Percentiles rank a stretch among this genome's conserved stretches.
Conservation (phyloP, 106 monocot species). For the Acorus gramineus region DNA sequence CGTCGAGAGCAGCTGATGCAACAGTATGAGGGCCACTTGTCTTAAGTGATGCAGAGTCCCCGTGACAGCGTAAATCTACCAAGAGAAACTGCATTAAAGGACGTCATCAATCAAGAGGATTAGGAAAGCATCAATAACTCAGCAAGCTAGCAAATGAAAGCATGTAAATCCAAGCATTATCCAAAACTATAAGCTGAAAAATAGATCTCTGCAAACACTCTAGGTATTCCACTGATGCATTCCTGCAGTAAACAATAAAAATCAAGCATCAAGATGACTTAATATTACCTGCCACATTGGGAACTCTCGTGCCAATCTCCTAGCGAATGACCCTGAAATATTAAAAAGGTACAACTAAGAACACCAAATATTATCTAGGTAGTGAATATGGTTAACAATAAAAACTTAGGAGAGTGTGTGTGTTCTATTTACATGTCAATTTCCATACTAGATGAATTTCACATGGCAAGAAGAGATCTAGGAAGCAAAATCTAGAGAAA, state of each 20-base stretch:
- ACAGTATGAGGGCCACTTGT: conserved; percentile 73
- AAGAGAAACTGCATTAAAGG: conserved; percentile 76
- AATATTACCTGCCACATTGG: conserved; percentile 84
- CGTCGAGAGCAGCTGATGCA: conserved; percentile 86
- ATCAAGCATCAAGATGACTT: background rate
- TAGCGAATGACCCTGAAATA: conserved; percentile 76
- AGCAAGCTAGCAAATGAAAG: background rate
- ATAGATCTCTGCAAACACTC: no score
- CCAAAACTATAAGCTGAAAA: no score
- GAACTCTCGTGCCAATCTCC: conserved; percentile 81
- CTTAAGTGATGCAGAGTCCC: conserved; percentile 74
- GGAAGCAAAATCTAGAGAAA: background rate
- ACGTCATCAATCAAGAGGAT: background rate
- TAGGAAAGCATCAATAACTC: background rate
- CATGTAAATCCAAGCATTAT: background rate
- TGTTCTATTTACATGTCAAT: no score
- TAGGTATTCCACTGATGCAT: no score
- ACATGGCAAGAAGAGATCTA: background rate
- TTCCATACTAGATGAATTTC: no score
- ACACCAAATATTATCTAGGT: no score
- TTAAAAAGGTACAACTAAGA: no score
- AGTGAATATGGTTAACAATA: no score
- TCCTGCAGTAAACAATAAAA: background rate
- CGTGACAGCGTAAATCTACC: conserved; percentile 94
- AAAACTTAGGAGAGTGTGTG: no score